Percentiles rank a stretch among this genome's conserved stretches.
These are phyloP conservation scores for Russula virescens DNA, from an alignment of 768 basidiomycete genomes.

Conservation along the genomic window DNA sequence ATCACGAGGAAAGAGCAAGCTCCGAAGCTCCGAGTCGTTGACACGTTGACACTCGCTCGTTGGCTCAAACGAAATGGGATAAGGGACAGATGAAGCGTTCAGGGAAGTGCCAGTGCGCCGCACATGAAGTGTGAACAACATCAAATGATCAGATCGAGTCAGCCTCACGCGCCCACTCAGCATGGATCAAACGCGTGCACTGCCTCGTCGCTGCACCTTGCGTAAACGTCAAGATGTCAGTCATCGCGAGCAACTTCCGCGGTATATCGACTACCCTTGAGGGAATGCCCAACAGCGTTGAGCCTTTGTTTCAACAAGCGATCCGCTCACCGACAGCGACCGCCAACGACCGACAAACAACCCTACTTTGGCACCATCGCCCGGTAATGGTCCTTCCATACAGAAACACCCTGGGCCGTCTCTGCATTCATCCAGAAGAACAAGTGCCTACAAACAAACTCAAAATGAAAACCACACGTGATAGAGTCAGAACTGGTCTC, in stretches of 20 bases:
- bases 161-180: conserved; percentile 15
- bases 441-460: conserved; percentile 8
- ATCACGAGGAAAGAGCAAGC: too few species aligned
- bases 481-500: conserved; percentile 14
- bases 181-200: conserved; percentile 19
- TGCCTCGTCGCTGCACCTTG: background rate
- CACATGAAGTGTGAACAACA: too few species aligned
- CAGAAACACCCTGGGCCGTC: background rate
- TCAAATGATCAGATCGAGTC: background rate
- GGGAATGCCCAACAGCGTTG: conserved; percentile 6
- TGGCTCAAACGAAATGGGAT: too few species aligned
- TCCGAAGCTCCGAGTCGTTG: too few species aligned
- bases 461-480: background rate
- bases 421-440: conserved; percentile 3
- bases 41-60: too few species aligned
- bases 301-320: conserved; percentile 18
- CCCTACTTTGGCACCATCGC: background rate
- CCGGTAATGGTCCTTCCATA: background rate
- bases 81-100: too few species aligned
- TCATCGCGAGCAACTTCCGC: background rate
- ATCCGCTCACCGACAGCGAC: conserved; percentile 20
- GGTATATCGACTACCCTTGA: background rate
- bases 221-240: background rate
- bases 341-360: too few species aligned
- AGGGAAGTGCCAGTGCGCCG: too few species aligned